Evolutionary conservation across 1,139 yeast genomes (phyloP).

Genomic region (Yamadazyma trypodendri): DNA sequence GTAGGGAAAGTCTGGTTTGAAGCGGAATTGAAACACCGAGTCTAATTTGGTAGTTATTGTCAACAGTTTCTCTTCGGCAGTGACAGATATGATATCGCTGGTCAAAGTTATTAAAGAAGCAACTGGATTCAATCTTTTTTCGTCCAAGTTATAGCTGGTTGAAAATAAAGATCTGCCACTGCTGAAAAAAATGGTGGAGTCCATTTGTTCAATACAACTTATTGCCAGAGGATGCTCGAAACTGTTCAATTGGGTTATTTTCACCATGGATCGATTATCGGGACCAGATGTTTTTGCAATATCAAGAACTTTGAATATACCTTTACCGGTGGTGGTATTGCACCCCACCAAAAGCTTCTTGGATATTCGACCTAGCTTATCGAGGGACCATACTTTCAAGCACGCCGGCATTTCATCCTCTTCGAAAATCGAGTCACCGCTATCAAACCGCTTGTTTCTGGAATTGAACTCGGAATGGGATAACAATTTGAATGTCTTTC

Average conservation of each 20-base stretch:
- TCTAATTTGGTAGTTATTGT: constrained; percentile 41
- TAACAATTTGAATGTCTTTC: constrained; percentile 25
- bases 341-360: constrained; percentile 46
- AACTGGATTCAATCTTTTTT: constrained; percentile 36
- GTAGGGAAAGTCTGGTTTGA: constrained; percentile 8
- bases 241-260: constrained; percentile 36
- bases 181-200: constrained; percentile 32
- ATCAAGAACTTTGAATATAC: constrained; percentile 45
- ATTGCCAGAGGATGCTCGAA: constrained; percentile 38
- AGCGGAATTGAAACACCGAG: constrained; percentile 33
- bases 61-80: constrained; percentile 22
- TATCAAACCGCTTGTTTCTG: constrained; percentile 17
- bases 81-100: constrained; percentile 38
- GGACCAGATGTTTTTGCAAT: constrained; percentile 21
- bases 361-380: constrained; percentile 32
- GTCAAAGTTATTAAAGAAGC: constrained; percentile 27
- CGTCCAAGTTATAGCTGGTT: constrained; percentile 39
- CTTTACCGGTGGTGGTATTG: constrained; percentile 19
- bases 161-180: constrained; percentile 32
- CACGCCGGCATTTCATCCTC: constrained; percentile 36
- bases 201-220: constrained; percentile 37
- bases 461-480: constrained; percentile 22
- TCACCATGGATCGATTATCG: constrained; percentile 18
- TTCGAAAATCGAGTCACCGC: constrained; percentile 24
- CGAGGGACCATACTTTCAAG: constrained; percentile 25